Evolutionary conservation across 129 eudicot genomes (phyloP).

Genomic region (Scalesia atractyloides): DNA sequence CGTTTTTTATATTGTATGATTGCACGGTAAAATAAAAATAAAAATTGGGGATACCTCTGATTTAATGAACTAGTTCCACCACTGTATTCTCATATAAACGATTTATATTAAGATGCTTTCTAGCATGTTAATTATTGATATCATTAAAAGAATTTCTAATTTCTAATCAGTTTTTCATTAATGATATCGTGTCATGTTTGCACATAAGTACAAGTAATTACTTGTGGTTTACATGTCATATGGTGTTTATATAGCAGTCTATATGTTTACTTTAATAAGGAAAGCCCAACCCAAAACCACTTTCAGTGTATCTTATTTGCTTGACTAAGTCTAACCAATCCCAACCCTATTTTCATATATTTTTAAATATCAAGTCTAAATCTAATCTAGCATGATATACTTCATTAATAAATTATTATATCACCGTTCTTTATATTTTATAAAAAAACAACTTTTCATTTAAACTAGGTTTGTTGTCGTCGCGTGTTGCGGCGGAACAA

Average conservation of each 20-base stretch:
- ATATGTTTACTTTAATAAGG: constrained; percentile 42
- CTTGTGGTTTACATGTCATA: constrained; percentile 50
- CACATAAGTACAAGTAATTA: constrained; percentile 26
- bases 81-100: neutral
- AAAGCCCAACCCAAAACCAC: constrained; percentile 41
- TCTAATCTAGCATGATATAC: constrained; percentile 39
- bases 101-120: neutral
- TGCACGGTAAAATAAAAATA: too few species aligned
- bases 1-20: too few species aligned
- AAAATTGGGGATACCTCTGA: too few species aligned
- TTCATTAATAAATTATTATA: constrained; percentile 22
- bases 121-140: too few species aligned
- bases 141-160: too few species aligned
- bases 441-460: constrained; percentile 6
- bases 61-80: too few species aligned
- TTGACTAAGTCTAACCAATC: constrained; percentile 44
- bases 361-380: constrained; percentile 15
- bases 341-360: constrained; percentile 18
- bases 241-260: constrained; percentile 78
- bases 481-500: too few species aligned
- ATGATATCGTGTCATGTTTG: constrained; percentile 56
- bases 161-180: too few species aligned
- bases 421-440: constrained; percentile 10
- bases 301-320: constrained; percentile 56
- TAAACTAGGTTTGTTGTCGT: neutral